phyloP scores from a whole-genome alignment of 768 basidiomycete species.

The Naganishia friedmannii region DNA sequence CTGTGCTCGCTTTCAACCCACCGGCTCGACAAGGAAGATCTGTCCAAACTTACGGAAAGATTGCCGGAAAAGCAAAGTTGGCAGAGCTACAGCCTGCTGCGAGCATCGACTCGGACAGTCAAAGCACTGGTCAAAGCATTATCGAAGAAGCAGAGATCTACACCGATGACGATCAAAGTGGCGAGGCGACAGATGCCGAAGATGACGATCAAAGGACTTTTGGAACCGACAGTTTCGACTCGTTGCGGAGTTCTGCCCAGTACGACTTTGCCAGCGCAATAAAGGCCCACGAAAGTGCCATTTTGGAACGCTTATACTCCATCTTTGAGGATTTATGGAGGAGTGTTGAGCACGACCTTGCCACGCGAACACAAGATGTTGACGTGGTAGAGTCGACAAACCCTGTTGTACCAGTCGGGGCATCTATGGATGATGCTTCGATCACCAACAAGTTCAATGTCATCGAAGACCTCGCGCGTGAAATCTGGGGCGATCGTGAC shows the following conservation, averaged over 20 bases:
- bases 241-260: background rate
- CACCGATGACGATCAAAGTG: background rate
- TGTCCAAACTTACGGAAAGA: background rate
- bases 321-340: too few relatives aligned
- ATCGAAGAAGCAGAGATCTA: background rate
- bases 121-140: background rate
- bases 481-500: background rate
- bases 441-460: too few relatives aligned
- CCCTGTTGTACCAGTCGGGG: too few relatives aligned
- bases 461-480: background rate
- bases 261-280: background rate
- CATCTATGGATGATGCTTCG: too few relatives aligned
- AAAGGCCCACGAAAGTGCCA: background rate
- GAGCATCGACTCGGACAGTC: background rate
- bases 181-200: background rate
- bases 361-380: too few relatives aligned
- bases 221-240: background rate
- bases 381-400: too few relatives aligned
- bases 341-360: too few relatives aligned
- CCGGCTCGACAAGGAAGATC: background rate
- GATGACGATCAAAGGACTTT: background rate
- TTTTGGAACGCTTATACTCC: background rate
- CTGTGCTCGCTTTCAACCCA: background rate
- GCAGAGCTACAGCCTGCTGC: background rate
- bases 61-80: background rate